Percentiles rank a stretch among this genome's conserved stretches.
Evolutionary conservation across 768 basidiomycete genomes (phyloP).

Genomic region (Suillus sp.): DNA sequence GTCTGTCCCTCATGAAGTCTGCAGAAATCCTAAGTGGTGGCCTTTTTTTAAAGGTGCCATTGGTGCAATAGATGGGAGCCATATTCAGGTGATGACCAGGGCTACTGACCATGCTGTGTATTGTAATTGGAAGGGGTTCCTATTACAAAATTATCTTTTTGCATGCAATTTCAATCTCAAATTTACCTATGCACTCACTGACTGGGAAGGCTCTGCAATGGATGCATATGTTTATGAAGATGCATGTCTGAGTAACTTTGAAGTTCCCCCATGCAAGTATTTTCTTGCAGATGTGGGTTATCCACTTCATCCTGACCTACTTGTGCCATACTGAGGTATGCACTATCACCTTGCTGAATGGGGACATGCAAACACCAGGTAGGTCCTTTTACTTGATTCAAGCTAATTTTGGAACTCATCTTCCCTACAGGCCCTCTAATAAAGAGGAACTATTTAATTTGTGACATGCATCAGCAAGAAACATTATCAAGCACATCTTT

Average conservation of each 20-base stretch:
- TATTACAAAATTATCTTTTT: conserved; percentile 20
- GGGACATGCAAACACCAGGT: too few relatives aligned
- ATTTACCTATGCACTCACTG: conserved; percentile 18
- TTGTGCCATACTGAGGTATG: conserved; percentile 29
- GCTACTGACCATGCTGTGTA: not conserved
- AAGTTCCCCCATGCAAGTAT: conserved; percentile 11
- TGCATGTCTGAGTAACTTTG: conserved; percentile 10
- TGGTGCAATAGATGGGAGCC: conserved; percentile 37
- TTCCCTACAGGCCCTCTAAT: conserved; percentile 29
- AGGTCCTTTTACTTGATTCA: too few relatives aligned
- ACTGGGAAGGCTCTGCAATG: conserved; percentile 23
- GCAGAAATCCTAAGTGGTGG: conserved; percentile 24
- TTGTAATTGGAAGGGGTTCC: conserved; percentile 19
- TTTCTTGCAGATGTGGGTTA: conserved; percentile 20
- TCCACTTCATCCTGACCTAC: conserved; percentile 21
- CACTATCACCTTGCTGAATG: not conserved
- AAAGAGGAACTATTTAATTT: conserved; percentile 46
- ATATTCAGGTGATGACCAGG: conserved; percentile 2
- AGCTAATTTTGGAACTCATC: too few relatives aligned
- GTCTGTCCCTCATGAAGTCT: conserved; percentile 20
- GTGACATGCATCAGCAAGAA: conserved; percentile 39
- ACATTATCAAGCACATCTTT: conserved; percentile 43
- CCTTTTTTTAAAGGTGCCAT: conserved; percentile 21
- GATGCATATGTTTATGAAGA: conserved; percentile 16
- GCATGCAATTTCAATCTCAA: conserved; percentile 16